Base-by-base conservation (phyloP, 2,329 filamentous ascomycete genomes). In the Arthrocladium fulminans region DNA sequence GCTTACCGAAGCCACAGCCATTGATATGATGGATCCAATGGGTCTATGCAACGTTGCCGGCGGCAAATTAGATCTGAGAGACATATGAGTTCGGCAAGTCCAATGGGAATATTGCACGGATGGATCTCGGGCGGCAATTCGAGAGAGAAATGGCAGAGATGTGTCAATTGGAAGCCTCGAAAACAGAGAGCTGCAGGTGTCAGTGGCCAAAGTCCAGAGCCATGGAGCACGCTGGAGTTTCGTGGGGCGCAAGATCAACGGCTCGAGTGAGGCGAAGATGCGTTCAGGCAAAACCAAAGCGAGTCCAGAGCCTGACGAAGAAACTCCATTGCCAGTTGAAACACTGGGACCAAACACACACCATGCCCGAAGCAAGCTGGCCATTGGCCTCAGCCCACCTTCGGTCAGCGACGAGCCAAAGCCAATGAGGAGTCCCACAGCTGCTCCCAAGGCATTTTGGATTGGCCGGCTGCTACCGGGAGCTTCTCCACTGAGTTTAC, bases 31-130 rank as follows among this genome's bases (percentile, higher is more conserved):
- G 49, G 49, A 41, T 44, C 48, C 50, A 50, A 55, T 54, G 51
- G 50, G 45, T 48, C 48, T 39, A 51, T 57, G 53, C 50, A 44
- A 57, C 53, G 53, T 54, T 53, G 51, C 47, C 39, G 42, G 27
- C 44, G 34, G 27, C 49, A 46, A 42, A 41, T 25, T 40, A 27
- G 4, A 19, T 23, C n/a, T 17, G 8, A 25, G 8, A 19, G 24
- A 25, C 25, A 25, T 19, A 15, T 22, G 13, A 3, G 23, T 37
- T 13, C 19, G 25, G 19, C 13, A 39, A 19, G 17, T 24, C 44
- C 44, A 47, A 39, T 47, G 20, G 29, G 2, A 32, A 34, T 10
- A 47, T 27, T 3, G 15, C 15, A 23, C 15, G 22, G 22, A 9
- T 8, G 17, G 34, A 38, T 5, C 10, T 19, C 34, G 22, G 32